These are phyloP conservation scores for Ceraceosorus bombacis DNA, from an alignment of 1,284 basidiomycete species.

Conservation along the genomic window DNA sequence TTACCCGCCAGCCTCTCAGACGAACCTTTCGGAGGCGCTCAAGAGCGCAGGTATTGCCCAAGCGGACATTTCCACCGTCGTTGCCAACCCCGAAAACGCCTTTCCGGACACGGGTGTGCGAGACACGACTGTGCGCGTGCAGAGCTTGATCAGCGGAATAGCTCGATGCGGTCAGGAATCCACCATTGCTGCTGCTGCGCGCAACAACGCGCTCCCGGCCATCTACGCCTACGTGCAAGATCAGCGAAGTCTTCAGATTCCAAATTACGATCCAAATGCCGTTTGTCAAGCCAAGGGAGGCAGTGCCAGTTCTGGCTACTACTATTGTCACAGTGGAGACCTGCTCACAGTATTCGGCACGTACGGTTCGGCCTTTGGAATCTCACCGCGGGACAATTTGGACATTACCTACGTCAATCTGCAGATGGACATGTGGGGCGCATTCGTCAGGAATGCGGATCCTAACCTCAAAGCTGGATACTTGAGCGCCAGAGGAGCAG, in stretches of 20 bases:
- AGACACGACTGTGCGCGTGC: constrained; percentile 14
- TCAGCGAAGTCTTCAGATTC: constrained; percentile 13
- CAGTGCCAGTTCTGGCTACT: constrained; percentile 1
- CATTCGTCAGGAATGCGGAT: constrained; percentile 7
- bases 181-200: constrained; percentile 5
- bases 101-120: constrained; percentile 19
- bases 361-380: constrained; percentile 6
- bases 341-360: constrained; percentile 14
- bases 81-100: constrained; percentile 13
- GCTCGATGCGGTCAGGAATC: constrained; percentile 13
- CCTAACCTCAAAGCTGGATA: constrained; percentile 11
- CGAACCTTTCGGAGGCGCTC: constrained; percentile 20
- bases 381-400: constrained; percentile 9
- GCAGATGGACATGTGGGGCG: constrained; percentile 10
- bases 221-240: constrained; percentile 13
- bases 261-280: constrained; percentile 13
- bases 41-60: constrained; percentile 19
- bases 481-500: constrained; percentile 5
- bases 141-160: background rate
- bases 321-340: constrained; percentile 16
- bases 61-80: constrained; percentile 20
- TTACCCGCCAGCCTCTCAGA: constrained; percentile 21
- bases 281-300: background rate
- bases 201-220: constrained; percentile 6
- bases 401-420: constrained; percentile 7